phyloP scores from a whole-genome alignment of 1,284 basidiomycete species.

The Fomitiporia mediterranea region DNA sequence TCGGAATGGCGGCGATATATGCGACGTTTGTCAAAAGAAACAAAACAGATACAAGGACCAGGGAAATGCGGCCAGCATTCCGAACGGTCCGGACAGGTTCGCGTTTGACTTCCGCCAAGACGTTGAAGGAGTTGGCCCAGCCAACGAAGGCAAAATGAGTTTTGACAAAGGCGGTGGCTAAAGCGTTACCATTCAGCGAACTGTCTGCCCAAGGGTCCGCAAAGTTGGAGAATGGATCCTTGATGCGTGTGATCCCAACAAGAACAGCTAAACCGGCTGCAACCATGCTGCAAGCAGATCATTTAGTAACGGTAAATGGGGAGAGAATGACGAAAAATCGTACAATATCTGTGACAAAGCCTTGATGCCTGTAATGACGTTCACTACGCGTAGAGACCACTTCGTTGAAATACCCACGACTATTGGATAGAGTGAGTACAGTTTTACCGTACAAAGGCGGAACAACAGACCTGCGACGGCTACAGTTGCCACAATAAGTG shows the following conservation, averaged over 20 bases:
- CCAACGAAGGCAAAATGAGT: conserved; percentile 43
- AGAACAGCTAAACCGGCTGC: conserved; percentile 46
- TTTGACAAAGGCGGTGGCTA: conserved; percentile 43
- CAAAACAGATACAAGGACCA: conserved; percentile 39
- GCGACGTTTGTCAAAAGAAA: conserved; percentile 47
- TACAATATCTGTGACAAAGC: conserved; percentile 29
- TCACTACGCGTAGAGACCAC: conserved; percentile 29
- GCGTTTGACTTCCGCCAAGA: conserved; percentile 39
- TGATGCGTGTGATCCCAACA: conserved; percentile 39
- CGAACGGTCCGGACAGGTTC: conserved; percentile 40
- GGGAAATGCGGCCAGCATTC: conserved; percentile 39
- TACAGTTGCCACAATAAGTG: conserved; percentile 25
- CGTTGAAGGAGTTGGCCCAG: conserved; percentile 42
- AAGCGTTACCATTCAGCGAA: conserved; percentile 35
- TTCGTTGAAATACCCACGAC: conserved; percentile 31
- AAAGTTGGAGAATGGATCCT: conserved; percentile 47
- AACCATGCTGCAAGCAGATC: conserved; percentile 32
- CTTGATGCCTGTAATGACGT: conserved; percentile 28
- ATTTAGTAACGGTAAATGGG: conserved; percentile 11
- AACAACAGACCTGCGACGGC: conserved; percentile 23
- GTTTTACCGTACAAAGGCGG: not conserved
- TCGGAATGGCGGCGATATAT: conserved; percentile 37
- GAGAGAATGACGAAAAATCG: conserved; percentile 7
- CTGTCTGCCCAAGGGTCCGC: conserved; percentile 43
- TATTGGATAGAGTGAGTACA: conserved; percentile 8